Conservation (phyloP, 306 rosid species). For the Cercis canadensis region DNA sequence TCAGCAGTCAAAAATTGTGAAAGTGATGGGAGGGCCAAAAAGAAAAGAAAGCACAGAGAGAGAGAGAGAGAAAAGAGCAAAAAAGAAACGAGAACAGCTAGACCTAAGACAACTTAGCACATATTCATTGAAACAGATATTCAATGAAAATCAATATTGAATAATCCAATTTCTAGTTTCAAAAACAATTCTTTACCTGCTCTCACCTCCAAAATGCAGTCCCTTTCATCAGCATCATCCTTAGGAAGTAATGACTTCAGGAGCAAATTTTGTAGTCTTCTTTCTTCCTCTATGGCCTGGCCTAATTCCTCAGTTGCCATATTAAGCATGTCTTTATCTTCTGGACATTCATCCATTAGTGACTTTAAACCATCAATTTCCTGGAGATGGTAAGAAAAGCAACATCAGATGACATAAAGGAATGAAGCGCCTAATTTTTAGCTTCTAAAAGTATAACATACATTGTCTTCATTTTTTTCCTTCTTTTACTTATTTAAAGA, state of each 20-base stretch:
- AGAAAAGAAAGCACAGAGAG: constrained; percentile 4
- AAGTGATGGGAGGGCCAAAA: neutral
- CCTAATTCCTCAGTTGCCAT: constrained; percentile 77
- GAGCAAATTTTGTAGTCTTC: constrained; percentile 60
- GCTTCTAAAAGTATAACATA: neutral
- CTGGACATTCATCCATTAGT: constrained; percentile 65
- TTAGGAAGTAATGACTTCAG: constrained; percentile 84
- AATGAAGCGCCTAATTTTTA: neutral
- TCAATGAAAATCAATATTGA: constrained; percentile 7
- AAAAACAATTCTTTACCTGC: constrained; percentile 65
- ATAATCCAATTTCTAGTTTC: constrained; percentile 37
- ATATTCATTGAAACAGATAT: too few relatives aligned
- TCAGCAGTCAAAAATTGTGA: constrained; percentile 10
- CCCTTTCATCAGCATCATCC: constrained; percentile 97
- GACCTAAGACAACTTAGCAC: constrained; percentile 23
- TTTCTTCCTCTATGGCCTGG: constrained; percentile 67
- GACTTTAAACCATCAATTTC: constrained; percentile 77
- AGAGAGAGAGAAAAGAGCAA: neutral
- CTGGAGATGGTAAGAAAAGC: constrained; percentile 42
- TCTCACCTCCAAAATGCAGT: constrained; percentile 93
- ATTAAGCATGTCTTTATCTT: constrained; percentile 84
- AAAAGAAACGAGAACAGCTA: constrained; percentile 18
- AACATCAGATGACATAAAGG: constrained; percentile 15
- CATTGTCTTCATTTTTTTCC: neutral
- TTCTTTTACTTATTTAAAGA: neutral